A percentile compares a stretch with the other conserved stretches of the same genome.
phyloP scores from a whole-genome alignment of 371 early-diverging fungal genomes.

The Funneliformis caledonium region DNA sequence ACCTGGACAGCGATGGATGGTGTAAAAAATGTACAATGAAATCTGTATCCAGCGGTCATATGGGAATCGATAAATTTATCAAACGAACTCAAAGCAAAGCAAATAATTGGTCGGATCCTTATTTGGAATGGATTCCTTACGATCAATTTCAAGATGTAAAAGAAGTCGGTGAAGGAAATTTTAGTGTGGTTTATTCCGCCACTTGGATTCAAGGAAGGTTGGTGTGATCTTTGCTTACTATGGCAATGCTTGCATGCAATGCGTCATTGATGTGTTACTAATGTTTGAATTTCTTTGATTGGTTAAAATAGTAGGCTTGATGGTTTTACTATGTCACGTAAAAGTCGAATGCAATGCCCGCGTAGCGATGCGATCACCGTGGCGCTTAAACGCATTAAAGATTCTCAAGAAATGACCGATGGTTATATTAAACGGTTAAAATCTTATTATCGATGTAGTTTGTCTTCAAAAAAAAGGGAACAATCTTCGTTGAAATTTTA shows the following conservation, averaged over 20 bases:
- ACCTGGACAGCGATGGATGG: conserved; percentile 11
- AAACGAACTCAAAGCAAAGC: conserved; percentile 12
- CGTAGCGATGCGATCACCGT: not conserved
- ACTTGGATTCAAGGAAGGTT: conserved; percentile 13
- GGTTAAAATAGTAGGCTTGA: not conserved
- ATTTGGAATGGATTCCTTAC: conserved; percentile 28
- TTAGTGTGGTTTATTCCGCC: not conserved
- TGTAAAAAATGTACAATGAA: conserved; percentile 25
- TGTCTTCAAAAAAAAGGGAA: not conserved
- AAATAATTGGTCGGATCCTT: conserved; percentile 6
- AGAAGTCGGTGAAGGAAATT: conserved; percentile 10
- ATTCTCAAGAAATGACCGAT: conserved; percentile 13
- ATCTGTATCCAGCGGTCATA: not conserved
- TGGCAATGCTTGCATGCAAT: no score
- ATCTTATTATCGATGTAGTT: not conserved
- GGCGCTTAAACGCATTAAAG: not conserved
- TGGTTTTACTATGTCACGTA: not conserved
- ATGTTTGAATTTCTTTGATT: not conserved
- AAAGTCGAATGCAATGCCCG: not conserved
- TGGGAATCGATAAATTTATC: conserved; percentile 22
- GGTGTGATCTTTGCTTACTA: no score
- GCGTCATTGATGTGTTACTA: no score
- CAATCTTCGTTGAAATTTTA: conserved; percentile 9
- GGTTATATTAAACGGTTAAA: conserved; percentile 9
- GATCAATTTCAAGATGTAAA: conserved; percentile 9